Evolutionary conservation across 495 filamentous ascomycete genomes (phyloP).

Genomic region (Schizothecium vesticola): DNA sequence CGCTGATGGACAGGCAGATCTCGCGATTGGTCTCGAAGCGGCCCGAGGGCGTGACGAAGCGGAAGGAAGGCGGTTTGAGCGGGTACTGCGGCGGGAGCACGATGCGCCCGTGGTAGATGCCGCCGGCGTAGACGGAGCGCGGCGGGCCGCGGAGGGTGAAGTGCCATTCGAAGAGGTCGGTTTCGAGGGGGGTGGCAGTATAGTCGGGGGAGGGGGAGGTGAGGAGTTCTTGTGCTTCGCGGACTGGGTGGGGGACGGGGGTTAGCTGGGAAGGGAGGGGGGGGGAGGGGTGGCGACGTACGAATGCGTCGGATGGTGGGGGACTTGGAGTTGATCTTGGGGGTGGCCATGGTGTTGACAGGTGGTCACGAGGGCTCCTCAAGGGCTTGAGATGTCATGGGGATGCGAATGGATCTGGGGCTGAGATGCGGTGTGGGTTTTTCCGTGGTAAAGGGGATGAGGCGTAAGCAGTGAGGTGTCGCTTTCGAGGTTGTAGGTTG

Average conservation of each 20-base stretch:
- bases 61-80: constrained; percentile 82
- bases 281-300: constrained; percentile 30
- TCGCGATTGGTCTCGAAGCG: constrained; percentile 96
- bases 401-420: not conserved
- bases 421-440: not conserved
- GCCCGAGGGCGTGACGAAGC: constrained; percentile 86
- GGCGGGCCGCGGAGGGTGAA: constrained; percentile 95
- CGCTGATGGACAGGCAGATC: constrained; percentile 88
- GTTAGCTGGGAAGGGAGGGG: constrained; percentile 11
- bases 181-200: constrained; percentile 73
- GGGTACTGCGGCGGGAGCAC: constrained; percentile 84
- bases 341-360: constrained; percentile 22
- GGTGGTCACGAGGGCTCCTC: not conserved
- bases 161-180: constrained; percentile 97
- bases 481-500: not conserved
- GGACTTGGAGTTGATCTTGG: constrained; percentile 66
- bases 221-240: constrained; percentile 82
- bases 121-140: constrained; percentile 64
- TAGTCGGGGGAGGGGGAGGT: constrained; percentile 72
- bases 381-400: not conserved
- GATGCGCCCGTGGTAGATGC: constrained; percentile 95
- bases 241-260: constrained; percentile 46
- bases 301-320: constrained; percentile 76
- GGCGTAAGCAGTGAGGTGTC: not conserved
- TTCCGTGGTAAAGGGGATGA: not conserved